Percentiles rank a stretch among this genome's conserved stretches.
These are phyloP conservation scores for Ustilago crameri DNA, from an alignment of 1,284 basidiomycete species.

Conservation along the genomic window DNA sequence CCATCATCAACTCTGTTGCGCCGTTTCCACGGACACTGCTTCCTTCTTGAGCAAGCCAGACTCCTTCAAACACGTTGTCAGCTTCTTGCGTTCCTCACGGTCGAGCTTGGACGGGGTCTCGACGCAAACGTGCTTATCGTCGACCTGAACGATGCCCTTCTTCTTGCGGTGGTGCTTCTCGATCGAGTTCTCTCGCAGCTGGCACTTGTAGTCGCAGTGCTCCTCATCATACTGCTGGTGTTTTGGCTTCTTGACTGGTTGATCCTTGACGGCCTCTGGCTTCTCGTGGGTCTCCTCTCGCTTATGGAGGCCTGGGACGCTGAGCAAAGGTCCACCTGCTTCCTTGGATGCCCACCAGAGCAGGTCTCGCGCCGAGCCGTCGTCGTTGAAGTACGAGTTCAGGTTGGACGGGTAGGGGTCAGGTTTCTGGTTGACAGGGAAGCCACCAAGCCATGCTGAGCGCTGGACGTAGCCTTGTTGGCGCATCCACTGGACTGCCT, in stretches of 20 bases:
- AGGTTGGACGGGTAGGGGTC: slow-evolving; percentile 54
- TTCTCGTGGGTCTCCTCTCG: slow-evolving; percentile 6
- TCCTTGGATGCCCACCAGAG: slow-evolving; percentile 27
- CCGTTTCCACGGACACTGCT: background rate
- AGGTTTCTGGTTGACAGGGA: slow-evolving; percentile 53
- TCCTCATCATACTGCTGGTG: slow-evolving; percentile 41
- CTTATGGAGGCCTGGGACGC: slow-evolving; percentile 16
- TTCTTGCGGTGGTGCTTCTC: slow-evolving; percentile 39
- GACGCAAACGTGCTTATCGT: slow-evolving; percentile 35
- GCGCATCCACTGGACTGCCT: slow-evolving; percentile 53
- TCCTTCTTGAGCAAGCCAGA: slow-evolving; percentile 13
- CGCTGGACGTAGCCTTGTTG: slow-evolving; percentile 53
- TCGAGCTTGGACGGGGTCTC: slow-evolving; percentile 34
- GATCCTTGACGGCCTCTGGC: slow-evolving; percentile 12
- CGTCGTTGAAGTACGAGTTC: slow-evolving; percentile 60
- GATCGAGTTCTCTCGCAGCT: slow-evolving; percentile 28
- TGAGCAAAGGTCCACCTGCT: slow-evolving; percentile 16
- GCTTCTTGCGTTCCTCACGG: slow-evolving; percentile 25
- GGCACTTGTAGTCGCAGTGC: slow-evolving; percentile 49
- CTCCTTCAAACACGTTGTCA: slow-evolving; percentile 22
- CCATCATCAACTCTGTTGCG: background rate
- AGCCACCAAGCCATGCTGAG: slow-evolving; percentile 62
- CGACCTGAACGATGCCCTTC: slow-evolving; percentile 31
- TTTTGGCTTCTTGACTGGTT: slow-evolving; percentile 5
- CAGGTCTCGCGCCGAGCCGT: slow-evolving; percentile 33